phyloP scores from a whole-genome alignment of 768 basidiomycete species.

The Amanita exitialis region DNA sequence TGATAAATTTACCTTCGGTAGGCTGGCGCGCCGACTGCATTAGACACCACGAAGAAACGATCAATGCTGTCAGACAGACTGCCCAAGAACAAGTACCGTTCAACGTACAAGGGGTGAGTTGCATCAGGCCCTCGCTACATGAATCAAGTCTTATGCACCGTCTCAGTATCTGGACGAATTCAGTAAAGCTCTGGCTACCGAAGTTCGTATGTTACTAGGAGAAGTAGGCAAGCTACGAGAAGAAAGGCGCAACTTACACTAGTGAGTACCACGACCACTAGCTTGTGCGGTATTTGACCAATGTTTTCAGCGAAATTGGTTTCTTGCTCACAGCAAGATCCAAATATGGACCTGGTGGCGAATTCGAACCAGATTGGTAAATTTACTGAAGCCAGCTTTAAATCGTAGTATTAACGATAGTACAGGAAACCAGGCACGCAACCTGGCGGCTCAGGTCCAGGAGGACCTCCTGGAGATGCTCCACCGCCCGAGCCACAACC shows the following conservation, averaged over 20 bases:
- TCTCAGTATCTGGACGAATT: conserved; percentile 77
- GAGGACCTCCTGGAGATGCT: conserved; percentile 12
- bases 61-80: conserved; percentile 58
- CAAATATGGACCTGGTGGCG: conserved; percentile 77
- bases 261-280: conserved; percentile 38
- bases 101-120: conserved; percentile 71
- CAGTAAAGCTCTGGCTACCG: conserved; percentile 72
- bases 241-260: conserved; percentile 67
- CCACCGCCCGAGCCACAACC: conserved; percentile 28
- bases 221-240: conserved; percentile 81
- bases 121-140: neutral
- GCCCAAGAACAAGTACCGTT: conserved; percentile 72
- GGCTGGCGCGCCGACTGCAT: conserved; percentile 61
- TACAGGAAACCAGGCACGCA: conserved; percentile 30
- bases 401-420: neutral
- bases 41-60: conserved; percentile 56
- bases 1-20: conserved; percentile 15
- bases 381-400: conserved; percentile 11
- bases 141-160: conserved; percentile 2
- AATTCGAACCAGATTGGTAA: conserved; percentile 79
- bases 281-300: neutral
- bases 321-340: conserved; percentile 58
- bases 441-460: conserved; percentile 3
- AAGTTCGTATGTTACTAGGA: conserved; percentile 73
- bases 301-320: conserved; percentile 55